phyloP scores from a whole-genome alignment of 192 early-diverging fungal genomes.

The Rhizophagus sp. region DNA sequence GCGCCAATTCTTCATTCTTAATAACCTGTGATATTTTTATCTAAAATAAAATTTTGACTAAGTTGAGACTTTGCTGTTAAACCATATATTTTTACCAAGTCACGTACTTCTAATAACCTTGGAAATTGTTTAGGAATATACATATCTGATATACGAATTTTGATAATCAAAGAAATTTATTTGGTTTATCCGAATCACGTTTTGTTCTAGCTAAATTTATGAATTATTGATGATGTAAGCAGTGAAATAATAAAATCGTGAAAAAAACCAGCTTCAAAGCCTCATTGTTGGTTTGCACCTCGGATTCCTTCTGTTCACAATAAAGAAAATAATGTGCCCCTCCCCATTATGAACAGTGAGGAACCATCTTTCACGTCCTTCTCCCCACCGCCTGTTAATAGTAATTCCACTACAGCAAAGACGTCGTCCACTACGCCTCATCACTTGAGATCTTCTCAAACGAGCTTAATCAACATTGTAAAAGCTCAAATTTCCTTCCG shows the following conservation, averaged over 20 bases:
- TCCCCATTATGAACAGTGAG: constrained; percentile 60
- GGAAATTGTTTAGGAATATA: constrained; percentile 43
- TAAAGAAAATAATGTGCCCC: constrained; percentile 41
- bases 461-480: constrained; percentile 54
- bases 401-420: constrained; percentile 45
- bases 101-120: constrained; percentile 67
- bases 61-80: constrained; percentile 69
- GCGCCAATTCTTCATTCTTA: not conserved
- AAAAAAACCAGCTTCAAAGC: not conserved
- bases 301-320: constrained; percentile 27
- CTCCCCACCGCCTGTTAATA: constrained; percentile 36
- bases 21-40: constrained; percentile 75
- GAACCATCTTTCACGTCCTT: constrained; percentile 42
- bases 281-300: constrained; percentile 16
- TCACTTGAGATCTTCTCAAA: constrained; percentile 46
- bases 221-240: not conserved
- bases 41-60: constrained; percentile 83
- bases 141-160: too few species aligned
- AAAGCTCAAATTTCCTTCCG: constrained; percentile 59
- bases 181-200: too few species aligned
- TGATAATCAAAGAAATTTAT: too few species aligned
- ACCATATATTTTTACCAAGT: constrained; percentile 73
- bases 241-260: not conserved
- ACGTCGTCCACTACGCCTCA: constrained; percentile 48
- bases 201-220: not conserved